phyloP scores from a whole-genome alignment of 2,329 filamentous ascomycete species.

The Stemphylium lycopersici region DNA sequence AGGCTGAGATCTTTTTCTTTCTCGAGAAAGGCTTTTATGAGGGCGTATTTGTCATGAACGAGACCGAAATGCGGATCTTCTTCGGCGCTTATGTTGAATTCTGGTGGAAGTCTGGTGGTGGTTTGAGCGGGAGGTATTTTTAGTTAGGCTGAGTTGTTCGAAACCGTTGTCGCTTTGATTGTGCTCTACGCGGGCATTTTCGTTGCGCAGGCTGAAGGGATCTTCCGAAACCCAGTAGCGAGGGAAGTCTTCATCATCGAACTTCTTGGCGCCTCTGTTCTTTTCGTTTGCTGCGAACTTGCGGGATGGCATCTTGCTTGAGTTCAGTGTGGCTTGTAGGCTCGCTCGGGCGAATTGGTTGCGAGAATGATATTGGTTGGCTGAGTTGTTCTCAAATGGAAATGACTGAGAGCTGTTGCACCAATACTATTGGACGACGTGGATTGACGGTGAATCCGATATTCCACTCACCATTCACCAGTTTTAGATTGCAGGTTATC shows the following conservation, averaged over 20 bases:
- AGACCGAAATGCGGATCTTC: neutral
- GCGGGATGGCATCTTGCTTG: neutral
- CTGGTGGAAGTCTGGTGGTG: neutral
- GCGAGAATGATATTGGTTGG: no score
- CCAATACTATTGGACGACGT: no score
- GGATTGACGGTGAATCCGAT: no score
- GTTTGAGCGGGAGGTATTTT: no score
- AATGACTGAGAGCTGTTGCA: no score
- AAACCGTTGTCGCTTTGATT: constrained; percentile 6
- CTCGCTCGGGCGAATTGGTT: neutral
- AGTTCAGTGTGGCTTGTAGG: neutral
- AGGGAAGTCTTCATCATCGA: neutral
- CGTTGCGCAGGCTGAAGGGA: neutral
- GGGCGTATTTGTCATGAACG: neutral
- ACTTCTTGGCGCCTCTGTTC: neutral
- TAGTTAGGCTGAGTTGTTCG: neutral
- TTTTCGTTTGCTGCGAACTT: neutral
- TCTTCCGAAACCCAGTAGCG: constrained; percentile 1
- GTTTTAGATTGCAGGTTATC: no score
- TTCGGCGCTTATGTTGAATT: neutral
- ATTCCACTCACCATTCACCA: no score
- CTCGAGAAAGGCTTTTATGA: neutral
- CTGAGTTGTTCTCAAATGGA: no score
- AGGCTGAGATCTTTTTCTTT: neutral
- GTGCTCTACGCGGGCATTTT: neutral